Percentiles rank a stretch among this genome's conserved stretches.
phyloP scores from a whole-genome alignment of 1,284 basidiomycete genomes.

The Ganoderma multipileum region DNA sequence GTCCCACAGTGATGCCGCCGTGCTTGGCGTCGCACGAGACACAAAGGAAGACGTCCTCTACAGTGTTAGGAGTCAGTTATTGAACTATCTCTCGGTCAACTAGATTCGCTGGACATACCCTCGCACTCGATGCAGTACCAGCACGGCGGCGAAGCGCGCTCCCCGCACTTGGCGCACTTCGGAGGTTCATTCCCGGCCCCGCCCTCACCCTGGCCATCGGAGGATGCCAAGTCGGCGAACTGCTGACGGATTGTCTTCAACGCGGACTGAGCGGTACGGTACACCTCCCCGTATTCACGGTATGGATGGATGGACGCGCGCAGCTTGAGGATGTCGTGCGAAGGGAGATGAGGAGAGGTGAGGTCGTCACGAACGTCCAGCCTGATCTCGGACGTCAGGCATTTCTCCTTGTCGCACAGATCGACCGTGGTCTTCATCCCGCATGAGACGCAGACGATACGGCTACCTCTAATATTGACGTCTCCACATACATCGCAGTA shows the following conservation, averaged over 20 bases:
- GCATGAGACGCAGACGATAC: constrained; percentile 13
- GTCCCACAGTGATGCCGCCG: neutral
- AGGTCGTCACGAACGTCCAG: constrained; percentile 10
- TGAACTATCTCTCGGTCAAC: neutral
- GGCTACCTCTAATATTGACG: constrained; percentile 1
- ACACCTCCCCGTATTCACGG: constrained; percentile 6
- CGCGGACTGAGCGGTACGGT: constrained; percentile 5
- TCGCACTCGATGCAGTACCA: constrained; percentile 25
- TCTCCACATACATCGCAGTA: constrained; percentile 11
- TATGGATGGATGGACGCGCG: constrained; percentile 7
- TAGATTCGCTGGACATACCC: neutral
- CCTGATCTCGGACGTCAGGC: neutral
- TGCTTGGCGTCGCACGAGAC: constrained; percentile 6
- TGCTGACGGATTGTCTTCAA: constrained; percentile 1
- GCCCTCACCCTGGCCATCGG: neutral
- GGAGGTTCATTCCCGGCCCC: neutral
- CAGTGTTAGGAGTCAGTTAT: neutral
- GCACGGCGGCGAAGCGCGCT: constrained; percentile 8
- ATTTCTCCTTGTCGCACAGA: constrained; percentile 10
- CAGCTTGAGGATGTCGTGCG: constrained; percentile 13
- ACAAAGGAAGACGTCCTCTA: constrained; percentile 10
- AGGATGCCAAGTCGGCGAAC: neutral
- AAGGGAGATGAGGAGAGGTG: constrained; percentile 7
- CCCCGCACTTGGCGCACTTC: constrained; percentile 6
- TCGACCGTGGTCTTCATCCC: constrained; percentile 10